Percentiles rank a stretch among this genome's conserved stretches.
Conservation (phyloP, 352 stramenopile species). For the Peronospora destructor region DNA sequence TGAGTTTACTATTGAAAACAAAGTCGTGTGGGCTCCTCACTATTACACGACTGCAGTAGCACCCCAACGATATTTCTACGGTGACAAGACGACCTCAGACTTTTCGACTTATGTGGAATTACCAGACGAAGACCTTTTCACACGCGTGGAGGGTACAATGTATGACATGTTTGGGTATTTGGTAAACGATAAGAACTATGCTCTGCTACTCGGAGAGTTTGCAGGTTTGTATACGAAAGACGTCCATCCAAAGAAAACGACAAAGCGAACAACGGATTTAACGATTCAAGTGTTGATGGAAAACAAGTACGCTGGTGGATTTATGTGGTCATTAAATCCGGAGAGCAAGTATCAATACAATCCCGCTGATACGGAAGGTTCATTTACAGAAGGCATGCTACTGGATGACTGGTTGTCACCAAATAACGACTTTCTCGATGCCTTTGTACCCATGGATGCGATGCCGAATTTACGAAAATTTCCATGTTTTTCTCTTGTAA, state of each 20-base stretch:
- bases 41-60: constrained; percentile 78
- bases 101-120: constrained; percentile 58
- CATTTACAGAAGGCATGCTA: constrained; percentile 60
- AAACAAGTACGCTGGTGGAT: constrained; percentile 43
- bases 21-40: constrained; percentile 75
- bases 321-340: constrained; percentile 75
- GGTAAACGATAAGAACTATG: constrained; percentile 36
- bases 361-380: constrained; percentile 45
- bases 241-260: constrained; percentile 39
- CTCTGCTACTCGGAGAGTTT: constrained; percentile 67
- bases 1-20: constrained; percentile 55
- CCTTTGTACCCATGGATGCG: constrained; percentile 57
- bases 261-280: constrained; percentile 59
- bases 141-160: constrained; percentile 52
- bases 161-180: constrained; percentile 76
- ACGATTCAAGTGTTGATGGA: constrained; percentile 57
- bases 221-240: constrained; percentile 59
- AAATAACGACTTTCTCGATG: constrained; percentile 53
- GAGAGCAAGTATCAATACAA: constrained; percentile 71
- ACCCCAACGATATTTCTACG: constrained; percentile 72
- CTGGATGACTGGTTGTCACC: constrained; percentile 63
- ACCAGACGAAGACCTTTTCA: constrained; percentile 42
- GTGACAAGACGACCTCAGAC: constrained; percentile 37
- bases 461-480: constrained; percentile 55
- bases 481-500: constrained; percentile 46